phyloP scores from a whole-genome alignment of 192 early-diverging fungal species.

The Coemansia sp. region DNA sequence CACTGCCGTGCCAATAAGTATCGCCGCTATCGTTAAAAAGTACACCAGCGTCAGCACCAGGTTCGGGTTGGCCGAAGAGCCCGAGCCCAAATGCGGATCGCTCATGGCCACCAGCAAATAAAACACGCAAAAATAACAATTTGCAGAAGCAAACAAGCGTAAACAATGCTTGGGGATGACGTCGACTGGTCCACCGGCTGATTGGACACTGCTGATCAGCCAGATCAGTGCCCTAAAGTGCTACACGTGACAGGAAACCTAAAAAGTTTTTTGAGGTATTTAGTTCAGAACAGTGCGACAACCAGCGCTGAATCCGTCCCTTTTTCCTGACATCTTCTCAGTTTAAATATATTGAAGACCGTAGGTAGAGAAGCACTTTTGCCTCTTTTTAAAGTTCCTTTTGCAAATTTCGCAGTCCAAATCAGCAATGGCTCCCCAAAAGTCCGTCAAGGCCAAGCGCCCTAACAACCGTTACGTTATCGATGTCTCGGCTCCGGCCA shows the following conservation, averaged over 20 bases:
- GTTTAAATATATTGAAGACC: constrained; percentile 26
- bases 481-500: constrained; percentile 88
- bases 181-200: neutral
- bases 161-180: neutral
- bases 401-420: constrained; percentile 8
- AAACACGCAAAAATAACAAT: neutral
- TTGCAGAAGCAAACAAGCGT: neutral
- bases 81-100: constrained; percentile 4
- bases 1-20: constrained; percentile 52
- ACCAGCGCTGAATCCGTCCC: constrained; percentile 12
- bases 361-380: constrained; percentile 53
- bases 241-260: neutral
- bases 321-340: constrained; percentile 51
- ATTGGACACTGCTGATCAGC: neutral
- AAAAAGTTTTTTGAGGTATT: neutral
- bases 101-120: constrained; percentile 1
- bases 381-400: constrained; percentile 1
- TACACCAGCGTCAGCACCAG: constrained; percentile 52
- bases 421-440: constrained; percentile 43
- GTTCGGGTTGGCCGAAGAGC: constrained; percentile 40
- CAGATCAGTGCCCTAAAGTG: neutral
- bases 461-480: constrained; percentile 81
- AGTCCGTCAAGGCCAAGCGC: constrained; percentile 60
- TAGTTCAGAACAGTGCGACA: constrained; percentile 1
- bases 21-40: constrained; percentile 54